phyloP scores from a whole-genome alignment of 352 stramenopile species.

The Phytophthora fragariaefolia region DNA sequence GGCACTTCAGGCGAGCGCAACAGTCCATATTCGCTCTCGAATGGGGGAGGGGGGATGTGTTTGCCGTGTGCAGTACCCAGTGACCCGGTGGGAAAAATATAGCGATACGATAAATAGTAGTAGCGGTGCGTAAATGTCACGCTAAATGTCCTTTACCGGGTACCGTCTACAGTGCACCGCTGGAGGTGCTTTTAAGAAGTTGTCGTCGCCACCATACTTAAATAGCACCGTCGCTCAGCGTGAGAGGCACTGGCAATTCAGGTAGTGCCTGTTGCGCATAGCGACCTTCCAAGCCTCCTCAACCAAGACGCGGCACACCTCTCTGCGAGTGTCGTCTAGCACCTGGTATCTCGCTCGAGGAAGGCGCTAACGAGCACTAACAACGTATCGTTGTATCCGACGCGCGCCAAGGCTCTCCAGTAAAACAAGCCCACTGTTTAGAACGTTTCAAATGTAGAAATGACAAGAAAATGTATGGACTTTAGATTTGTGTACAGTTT shows the following conservation, averaged over 20 bases:
- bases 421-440: too few species aligned
- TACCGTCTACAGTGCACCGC: too few species aligned
- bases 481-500: too few species aligned
- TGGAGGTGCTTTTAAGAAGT: too few species aligned
- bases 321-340: background rate
- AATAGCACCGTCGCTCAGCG: slow-evolving; percentile 2
- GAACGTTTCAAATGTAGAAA: too few species aligned
- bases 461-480: too few species aligned
- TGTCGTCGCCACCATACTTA: background rate
- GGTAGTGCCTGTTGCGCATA: slow-evolving; percentile 6
- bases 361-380: background rate
- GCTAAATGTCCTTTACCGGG: too few species aligned
- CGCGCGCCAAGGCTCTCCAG: too few species aligned
- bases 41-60: background rate
- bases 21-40: background rate
- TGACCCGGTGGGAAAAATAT: background rate
- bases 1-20: too few species aligned
- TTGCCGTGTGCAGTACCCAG: background rate
- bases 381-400: background rate
- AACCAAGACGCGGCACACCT: slow-evolving; percentile 1
- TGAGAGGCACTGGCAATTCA: slow-evolving; percentile 3
- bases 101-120: background rate
- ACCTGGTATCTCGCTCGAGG: background rate
- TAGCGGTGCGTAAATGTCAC: background rate
- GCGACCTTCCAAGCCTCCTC: background rate